Evolutionary conservation across 2,329 filamentous ascomycete species (phyloP).

Genomic region (Venturia effusa): DNA sequence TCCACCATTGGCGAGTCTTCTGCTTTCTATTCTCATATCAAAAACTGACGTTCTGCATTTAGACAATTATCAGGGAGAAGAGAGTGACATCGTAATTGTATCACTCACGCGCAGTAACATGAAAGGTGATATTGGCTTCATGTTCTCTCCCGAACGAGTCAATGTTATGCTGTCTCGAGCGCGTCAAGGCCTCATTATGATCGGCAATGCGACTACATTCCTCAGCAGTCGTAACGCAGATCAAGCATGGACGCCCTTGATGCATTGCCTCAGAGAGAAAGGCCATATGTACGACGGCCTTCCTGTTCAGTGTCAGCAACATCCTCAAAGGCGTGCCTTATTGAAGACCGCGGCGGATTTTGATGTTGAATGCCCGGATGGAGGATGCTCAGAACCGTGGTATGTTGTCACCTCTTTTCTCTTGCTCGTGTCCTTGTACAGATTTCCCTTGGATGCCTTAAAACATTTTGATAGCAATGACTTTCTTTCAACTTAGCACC

Average conservation of each 20-base stretch:
- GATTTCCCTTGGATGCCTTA: not conserved
- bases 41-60: slow-evolving; percentile 7
- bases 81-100: slow-evolving; percentile 60
- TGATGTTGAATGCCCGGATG: slow-evolving; percentile 52
- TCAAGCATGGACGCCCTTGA: slow-evolving; percentile 46
- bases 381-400: slow-evolving; percentile 57
- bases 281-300: slow-evolving; percentile 49
- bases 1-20: slow-evolving; percentile 55
- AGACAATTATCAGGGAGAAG: slow-evolving; percentile 72
- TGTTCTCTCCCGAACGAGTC: slow-evolving; percentile 52
- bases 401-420: slow-evolving; percentile 24
- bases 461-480: not conserved
- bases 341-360: slow-evolving; percentile 48
- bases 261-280: slow-evolving; percentile 42
- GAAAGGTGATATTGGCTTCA: slow-evolving; percentile 57
- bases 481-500: not conserved
- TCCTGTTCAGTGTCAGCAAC: slow-evolving; percentile 48
- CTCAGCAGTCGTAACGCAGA: slow-evolving; percentile 46
- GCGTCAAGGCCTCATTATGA: slow-evolving; percentile 53
- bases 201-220: slow-evolving; percentile 61
- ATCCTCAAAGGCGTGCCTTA: slow-evolving; percentile 39
- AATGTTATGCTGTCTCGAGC: slow-evolving; percentile 63
- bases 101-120: slow-evolving; percentile 58
- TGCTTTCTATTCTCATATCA: slow-evolving; percentile 1
- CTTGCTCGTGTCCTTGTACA: not conserved